Conservation (phyloP, 331 rosid species). For the Cucumis variabilis region DNA sequence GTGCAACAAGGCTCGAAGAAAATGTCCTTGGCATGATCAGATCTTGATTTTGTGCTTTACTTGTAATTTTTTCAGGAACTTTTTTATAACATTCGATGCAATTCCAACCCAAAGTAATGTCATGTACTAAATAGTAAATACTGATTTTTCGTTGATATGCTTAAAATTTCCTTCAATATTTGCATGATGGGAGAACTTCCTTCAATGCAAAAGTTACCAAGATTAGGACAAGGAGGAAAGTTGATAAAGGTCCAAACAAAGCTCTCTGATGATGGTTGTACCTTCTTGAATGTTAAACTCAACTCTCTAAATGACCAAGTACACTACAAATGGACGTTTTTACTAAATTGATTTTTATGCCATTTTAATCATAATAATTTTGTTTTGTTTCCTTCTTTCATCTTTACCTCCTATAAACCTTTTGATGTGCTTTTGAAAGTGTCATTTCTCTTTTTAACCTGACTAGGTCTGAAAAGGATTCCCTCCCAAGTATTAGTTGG, state of each 20-base stretch:
- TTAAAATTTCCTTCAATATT: constrained; percentile 5
- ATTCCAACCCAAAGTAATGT: background rate
- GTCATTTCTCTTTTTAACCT: constrained; percentile 37
- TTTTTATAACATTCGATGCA: background rate
- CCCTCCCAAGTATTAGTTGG: constrained; percentile 88
- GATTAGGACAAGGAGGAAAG: background rate
- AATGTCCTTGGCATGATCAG: background rate
- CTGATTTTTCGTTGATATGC: background rate
- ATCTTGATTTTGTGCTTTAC: background rate
- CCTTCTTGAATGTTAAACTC: background rate
- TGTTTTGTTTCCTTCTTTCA: background rate
- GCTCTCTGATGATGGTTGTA: background rate
- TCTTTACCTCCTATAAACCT: background rate
- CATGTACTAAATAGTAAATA: background rate
- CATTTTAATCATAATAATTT: background rate
- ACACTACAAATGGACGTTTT: background rate
- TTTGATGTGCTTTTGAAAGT: constrained; percentile 21
- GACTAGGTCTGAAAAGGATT: constrained; percentile 88
- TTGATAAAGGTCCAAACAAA: background rate
- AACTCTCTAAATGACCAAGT: background rate
- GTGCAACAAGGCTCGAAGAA: background rate
- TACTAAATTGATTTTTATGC: background rate
- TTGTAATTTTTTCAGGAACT: background rate
- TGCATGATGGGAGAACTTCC: background rate
- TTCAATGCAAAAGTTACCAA: background rate